phyloP scores from a whole-genome alignment of 2,329 filamentous ascomycete species.

The Onygena corvina region DNA sequence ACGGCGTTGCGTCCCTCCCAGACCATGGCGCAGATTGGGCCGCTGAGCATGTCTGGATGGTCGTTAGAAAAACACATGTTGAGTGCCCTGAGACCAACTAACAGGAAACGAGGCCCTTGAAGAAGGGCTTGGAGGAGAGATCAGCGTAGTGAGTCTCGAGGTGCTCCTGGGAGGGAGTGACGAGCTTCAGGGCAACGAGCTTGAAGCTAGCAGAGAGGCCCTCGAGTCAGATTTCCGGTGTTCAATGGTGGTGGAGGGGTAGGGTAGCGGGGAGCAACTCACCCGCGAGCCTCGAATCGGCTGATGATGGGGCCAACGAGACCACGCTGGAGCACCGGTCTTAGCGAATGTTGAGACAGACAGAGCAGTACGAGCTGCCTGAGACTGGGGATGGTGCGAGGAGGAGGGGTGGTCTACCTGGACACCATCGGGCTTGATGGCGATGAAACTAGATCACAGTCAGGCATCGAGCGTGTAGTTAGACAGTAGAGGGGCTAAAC shows the following conservation, averaged over 20 bases:
- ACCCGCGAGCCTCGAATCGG: conserved; percentile 95
- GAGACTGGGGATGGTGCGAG: background rate
- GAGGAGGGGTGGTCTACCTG: conserved; percentile 54
- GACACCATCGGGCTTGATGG: conserved; percentile 99
- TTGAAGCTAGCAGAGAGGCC: conserved; percentile 61
- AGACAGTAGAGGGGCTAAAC: conserved; percentile 26
- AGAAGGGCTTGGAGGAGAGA: conserved; percentile 90
- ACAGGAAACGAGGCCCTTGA: conserved; percentile 87
- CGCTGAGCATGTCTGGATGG: conserved; percentile 76
- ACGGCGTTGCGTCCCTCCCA: conserved; percentile 98
- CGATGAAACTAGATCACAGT: conserved; percentile 69
- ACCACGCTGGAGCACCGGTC: conserved; percentile 57
- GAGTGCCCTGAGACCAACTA: conserved; percentile 30
- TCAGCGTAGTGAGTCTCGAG: conserved; percentile 97
- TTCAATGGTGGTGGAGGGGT: background rate
- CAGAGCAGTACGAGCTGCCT: background rate
- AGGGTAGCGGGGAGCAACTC: conserved; percentile 27
- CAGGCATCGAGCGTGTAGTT: conserved; percentile 12
- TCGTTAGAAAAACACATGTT: background rate
- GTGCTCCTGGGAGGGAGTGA: conserved; percentile 79
- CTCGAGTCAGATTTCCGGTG: conserved; percentile 11
- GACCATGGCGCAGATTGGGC: conserved; percentile 97
- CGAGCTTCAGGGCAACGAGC: conserved; percentile 94
- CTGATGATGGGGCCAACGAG: conserved; percentile 94
- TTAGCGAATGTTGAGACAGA: background rate